Conservation (phyloP, 805 yeast species). For the Candida coquimbonensis region DNA sequence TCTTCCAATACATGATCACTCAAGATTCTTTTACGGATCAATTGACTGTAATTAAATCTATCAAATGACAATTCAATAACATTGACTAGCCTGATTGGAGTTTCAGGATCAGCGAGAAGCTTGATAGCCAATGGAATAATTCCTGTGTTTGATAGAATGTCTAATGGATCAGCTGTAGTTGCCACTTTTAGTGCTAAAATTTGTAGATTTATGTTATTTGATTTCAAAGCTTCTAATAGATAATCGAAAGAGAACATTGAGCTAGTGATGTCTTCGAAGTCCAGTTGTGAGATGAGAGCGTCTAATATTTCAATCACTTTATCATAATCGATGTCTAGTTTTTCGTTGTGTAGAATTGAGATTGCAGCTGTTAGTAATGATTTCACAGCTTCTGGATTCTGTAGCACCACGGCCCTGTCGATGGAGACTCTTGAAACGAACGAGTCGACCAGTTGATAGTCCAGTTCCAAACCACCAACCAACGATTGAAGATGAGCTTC, state of each 20-base stretch:
- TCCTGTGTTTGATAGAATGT: conserved; percentile 19
- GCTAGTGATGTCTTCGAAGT: conserved; percentile 14
- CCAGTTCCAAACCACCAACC: neutral
- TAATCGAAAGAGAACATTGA: conserved; percentile 11
- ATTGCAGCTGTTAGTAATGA: conserved; percentile 1
- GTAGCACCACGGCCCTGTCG: conserved; percentile 6
- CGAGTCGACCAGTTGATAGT: neutral
- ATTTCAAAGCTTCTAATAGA: conserved; percentile 16
- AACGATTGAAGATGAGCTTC: conserved; percentile 1
- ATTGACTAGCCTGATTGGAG: conserved; percentile 11
- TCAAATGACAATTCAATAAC: conserved; percentile 15
- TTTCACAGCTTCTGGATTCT: conserved; percentile 2
- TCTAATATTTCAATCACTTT: conserved; percentile 12
- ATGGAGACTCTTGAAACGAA: conserved; percentile 3
- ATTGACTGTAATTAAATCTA: conserved; percentile 10
- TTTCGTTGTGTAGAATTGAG: conserved; percentile 4
- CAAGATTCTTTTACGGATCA: conserved; percentile 17
- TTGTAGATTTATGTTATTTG: conserved; percentile 14
- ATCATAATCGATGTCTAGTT: conserved; percentile 9
- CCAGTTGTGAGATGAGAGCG: conserved; percentile 8
- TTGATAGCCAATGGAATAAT: conserved; percentile 11
- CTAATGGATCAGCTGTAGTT: conserved; percentile 18
- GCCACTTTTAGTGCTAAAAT: conserved; percentile 16
- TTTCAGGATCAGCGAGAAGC: conserved; percentile 1
- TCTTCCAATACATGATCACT: conserved; percentile 6